Base-by-base conservation (phyloP, 495 filamentous ascomycete species). In the Penicillium daleae region DNA sequence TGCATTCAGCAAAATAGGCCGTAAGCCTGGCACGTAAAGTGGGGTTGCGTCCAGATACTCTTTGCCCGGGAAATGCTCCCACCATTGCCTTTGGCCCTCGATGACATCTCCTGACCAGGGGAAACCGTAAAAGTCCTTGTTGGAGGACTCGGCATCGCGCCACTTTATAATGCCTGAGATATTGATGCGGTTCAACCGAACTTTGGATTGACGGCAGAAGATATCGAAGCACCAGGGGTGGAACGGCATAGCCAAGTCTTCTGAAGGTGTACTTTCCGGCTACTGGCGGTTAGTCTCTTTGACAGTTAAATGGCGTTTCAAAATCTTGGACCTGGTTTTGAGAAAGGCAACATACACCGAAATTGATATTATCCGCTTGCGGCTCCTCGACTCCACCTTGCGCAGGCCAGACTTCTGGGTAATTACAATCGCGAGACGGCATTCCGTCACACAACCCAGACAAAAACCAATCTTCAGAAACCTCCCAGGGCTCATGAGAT, bases 161-260 rank as follows among this genome's bases (percentile, higher is more conserved):
- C 35, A 39, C 35, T 39, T 39, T 2, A 39, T 39, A 39, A 39
- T 12, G 35, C 35, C 35, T 5, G 35, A 17, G 35, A 39, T 39
- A 39, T 39, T 39, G 35, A 39, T 17, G 35, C 35, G 15, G 35
- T 63, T 53, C 19, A 75, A 64, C 4, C 60, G 62, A 10, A 21
- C 5, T 48, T 63, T 63, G 26, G 71, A 71, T 32, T 71, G 61
- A 4, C 63, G 66, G 13, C 51, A 65, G 48, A 70, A 75, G 17
- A 74, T 72, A 39, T 76, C 74, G 39, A 78, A 73, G 59, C 74
- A 75, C 55, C 71, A 68, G 3, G 75, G 74, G 54, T 78, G 74
- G 40, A 78, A 74, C 1, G 74, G 75, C 69, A 76, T 64, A 7
- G 66, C 66, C 29, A 59, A 29, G 6, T 49, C 60, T 13, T 49